Conservation (phyloP, 257 asterid genomes). For the Petrea volubilis region DNA sequence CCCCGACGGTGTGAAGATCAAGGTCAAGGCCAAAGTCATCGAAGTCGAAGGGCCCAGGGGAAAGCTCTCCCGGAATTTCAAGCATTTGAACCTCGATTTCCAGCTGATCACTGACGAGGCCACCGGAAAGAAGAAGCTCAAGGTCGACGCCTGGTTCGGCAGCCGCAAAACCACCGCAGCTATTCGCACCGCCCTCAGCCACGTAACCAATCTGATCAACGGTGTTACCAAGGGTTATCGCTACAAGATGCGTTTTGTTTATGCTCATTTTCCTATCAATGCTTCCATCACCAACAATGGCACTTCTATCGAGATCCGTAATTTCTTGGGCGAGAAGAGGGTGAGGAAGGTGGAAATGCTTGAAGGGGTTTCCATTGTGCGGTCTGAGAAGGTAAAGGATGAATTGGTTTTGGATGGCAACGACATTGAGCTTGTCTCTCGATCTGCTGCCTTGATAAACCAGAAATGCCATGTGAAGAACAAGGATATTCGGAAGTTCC, state of each 20-base stretch:
- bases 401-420: slow-evolving; percentile 54
- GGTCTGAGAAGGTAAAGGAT: slow-evolving; percentile 64
- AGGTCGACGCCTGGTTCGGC: slow-evolving; percentile 59
- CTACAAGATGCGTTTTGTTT: slow-evolving; percentile 82
- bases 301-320: slow-evolving; percentile 74
- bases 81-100: slow-evolving; percentile 54
- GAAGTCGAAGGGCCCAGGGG: too few species aligned
- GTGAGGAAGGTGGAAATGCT: slow-evolving; percentile 73
- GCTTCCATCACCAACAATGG: slow-evolving; percentile 55
- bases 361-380: slow-evolving; percentile 47
- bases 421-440: slow-evolving; percentile 57
- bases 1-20: slow-evolving; percentile 52
- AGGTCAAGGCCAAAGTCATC: too few species aligned
- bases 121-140: slow-evolving; percentile 41
- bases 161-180: slow-evolving; percentile 71
- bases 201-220: slow-evolving; percentile 48
- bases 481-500: slow-evolving; percentile 87
- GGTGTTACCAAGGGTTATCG: slow-evolving; percentile 71
- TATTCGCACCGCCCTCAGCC: slow-evolving; percentile 61
- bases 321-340: slow-evolving; percentile 84
- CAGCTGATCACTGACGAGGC: slow-evolving; percentile 48
- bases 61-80: slow-evolving; percentile 39
- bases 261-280: slow-evolving; percentile 82
- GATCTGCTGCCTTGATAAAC: slow-evolving; percentile 56
- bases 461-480: slow-evolving; percentile 97